Percentiles rank a stretch among this genome's conserved stretches.
Evolutionary conservation across 345 rosid genomes (phyloP).

Genomic region (Aegle marmelos): DNA sequence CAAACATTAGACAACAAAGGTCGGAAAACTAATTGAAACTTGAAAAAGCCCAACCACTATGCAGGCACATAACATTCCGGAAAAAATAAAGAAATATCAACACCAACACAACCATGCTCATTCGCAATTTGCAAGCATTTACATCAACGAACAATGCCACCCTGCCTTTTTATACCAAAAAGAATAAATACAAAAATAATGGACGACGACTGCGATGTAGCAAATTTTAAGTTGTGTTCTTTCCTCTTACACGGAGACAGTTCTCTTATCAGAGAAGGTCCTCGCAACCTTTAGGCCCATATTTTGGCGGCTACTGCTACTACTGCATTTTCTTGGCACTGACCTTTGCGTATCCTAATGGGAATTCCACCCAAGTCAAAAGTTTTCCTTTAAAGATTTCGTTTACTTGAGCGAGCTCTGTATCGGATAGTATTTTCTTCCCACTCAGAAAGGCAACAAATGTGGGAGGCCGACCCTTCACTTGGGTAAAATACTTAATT

Average conservation of each 20-base stretch:
- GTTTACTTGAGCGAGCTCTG: conserved; percentile 74
- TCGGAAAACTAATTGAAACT: too few species aligned
- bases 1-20: too few species aligned
- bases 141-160: background rate
- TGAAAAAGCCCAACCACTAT: too few species aligned
- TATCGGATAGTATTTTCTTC: conserved; percentile 57
- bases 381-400: conserved; percentile 87
- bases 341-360: conserved; percentile 76
- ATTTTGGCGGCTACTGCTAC: conserved; percentile 23
- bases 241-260: conserved; percentile 14
- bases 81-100: too few species aligned
- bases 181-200: background rate
- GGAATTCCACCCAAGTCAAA: conserved; percentile 92
- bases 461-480: conserved; percentile 97
- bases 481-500: conserved; percentile 94
- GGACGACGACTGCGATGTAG: background rate
- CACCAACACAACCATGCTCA: background rate
- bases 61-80: too few species aligned
- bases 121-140: background rate
- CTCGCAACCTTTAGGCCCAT: conserved; percentile 29
- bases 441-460: conserved; percentile 83
- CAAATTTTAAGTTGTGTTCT: background rate
- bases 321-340: conserved; percentile 28
- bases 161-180: too few species aligned
- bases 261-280: conserved; percentile 60